Percentiles rank a stretch among this genome's conserved stretches.
Evolutionary conservation across 2,329 filamentous ascomycete genomes (phyloP).

Genomic region (Berkeleyomyces rouxiae): DNA sequence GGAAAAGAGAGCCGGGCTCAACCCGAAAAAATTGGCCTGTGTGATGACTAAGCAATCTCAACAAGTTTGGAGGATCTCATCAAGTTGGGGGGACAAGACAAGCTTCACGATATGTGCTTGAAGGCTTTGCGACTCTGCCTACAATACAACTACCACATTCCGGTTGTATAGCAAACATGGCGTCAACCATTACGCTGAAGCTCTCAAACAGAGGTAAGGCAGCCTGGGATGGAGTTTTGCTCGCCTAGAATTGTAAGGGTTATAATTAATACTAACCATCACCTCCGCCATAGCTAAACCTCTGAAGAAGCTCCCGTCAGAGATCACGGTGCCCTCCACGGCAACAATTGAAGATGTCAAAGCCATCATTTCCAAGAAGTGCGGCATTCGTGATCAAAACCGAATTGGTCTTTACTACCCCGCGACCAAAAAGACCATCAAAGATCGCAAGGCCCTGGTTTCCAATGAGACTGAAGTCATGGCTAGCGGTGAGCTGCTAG

Average conservation of each 20-base stretch:
- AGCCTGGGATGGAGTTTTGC: too few relatives aligned
- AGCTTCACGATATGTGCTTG: not conserved
- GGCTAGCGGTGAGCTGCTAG: constrained; percentile 45
- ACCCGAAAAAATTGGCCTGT: not conserved
- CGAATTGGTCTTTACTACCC: constrained; percentile 47
- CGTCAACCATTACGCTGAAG: constrained; percentile 21
- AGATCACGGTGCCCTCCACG: constrained; percentile 31
- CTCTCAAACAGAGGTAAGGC: constrained; percentile 26
- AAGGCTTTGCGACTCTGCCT: not conserved
- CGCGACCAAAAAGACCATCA: constrained; percentile 43
- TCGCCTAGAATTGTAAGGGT: not conserved
- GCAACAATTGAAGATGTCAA: constrained; percentile 46
- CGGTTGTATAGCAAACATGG: constrained; percentile 1
- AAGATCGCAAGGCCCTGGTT: constrained; percentile 41
- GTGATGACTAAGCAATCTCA: constrained; percentile 12
- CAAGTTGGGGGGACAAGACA: not conserved
- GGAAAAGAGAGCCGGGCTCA: not conserved
- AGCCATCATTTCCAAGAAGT: constrained; percentile 33
- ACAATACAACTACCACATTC: not conserved
- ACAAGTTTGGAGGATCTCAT: constrained; percentile 10
- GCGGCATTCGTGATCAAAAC: constrained; percentile 39
- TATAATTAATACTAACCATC: not conserved
- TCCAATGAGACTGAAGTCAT: constrained; percentile 31
- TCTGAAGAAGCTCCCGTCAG: constrained; percentile 36
- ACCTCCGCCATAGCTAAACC: constrained; percentile 27